A percentile compares a stretch with the other conserved stretches of the same genome.
Evolutionary conservation across 768 basidiomycete species (phyloP).

Genomic region (Agrocybe praecox): DNA sequence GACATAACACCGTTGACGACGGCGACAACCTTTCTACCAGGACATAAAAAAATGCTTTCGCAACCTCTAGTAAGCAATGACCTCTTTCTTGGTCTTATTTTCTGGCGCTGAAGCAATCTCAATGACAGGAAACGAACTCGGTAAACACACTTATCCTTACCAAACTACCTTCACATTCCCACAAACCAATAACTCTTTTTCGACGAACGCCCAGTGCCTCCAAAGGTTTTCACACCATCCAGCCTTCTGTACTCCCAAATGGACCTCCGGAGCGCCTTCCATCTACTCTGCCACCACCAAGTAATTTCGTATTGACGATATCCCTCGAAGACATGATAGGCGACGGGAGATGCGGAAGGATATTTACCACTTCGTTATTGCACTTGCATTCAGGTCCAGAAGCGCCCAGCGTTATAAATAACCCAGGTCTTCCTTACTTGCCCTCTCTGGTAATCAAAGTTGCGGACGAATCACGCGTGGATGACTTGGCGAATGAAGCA

Average conservation of each 20-base stretch:
- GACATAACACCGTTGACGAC: neutral
- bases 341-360: conserved; percentile 20
- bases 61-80: neutral
- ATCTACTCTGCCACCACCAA: conserved; percentile 16
- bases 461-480: conserved; percentile 12
- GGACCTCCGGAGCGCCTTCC: conserved; percentile 21
- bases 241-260: conserved; percentile 15
- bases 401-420: neutral
- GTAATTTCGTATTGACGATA: conserved; percentile 12
- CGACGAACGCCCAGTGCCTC: conserved; percentile 7
- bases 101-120: neutral
- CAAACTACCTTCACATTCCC: neutral
- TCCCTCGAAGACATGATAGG: conserved; percentile 13
- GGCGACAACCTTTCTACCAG: too few relatives aligned
- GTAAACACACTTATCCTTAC: neutral
- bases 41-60: neutral
- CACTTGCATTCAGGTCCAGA: conserved; percentile 1
- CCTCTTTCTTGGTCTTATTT: neutral
- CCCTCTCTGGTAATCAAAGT: conserved; percentile 22
- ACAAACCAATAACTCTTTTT: neutral
- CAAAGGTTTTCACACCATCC: conserved; percentile 12
- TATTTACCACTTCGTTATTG: conserved; percentile 11
- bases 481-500: conserved; percentile 16
- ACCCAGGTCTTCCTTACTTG: conserved; percentile 8
- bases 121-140: neutral